Evolutionary conservation across 1,284 basidiomycete genomes (phyloP).

Genomic region (Cryptococcus depauperatus): DNA sequence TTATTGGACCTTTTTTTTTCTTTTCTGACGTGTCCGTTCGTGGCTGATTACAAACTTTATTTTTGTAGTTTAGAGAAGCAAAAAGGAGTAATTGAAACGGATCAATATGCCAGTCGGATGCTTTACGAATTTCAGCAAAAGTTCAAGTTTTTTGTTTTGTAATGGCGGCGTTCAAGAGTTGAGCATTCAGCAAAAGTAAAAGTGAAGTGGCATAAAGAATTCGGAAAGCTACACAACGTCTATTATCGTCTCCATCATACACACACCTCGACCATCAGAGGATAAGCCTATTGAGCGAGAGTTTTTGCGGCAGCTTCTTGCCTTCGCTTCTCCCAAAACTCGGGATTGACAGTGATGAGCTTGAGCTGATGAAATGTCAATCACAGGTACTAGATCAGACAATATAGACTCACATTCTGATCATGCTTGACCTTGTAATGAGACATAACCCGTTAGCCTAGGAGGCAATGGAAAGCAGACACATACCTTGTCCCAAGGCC

Average conservation of each 20-base stretch:
- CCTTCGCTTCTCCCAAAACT: conserved; percentile 40
- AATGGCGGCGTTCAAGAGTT: too few species aligned
- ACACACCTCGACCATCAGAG: conserved; percentile 11
- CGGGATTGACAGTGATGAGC: conserved; percentile 29
- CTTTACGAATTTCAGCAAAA: too few species aligned
- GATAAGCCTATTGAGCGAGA: conserved; percentile 20
- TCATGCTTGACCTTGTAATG: conserved; percentile 43
- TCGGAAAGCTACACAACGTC: not conserved
- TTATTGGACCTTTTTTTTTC: too few species aligned
- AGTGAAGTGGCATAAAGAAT: too few species aligned
- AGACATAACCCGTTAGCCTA: conserved; percentile 11
- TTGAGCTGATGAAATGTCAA: conserved; percentile 22
- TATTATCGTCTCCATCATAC: not conserved
- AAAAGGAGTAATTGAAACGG: too few species aligned
- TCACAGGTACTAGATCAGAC: not conserved
- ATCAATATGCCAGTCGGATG: too few species aligned
- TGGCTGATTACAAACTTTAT: too few species aligned
- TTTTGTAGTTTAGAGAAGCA: too few species aligned
- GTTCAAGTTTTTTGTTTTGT: too few species aligned
- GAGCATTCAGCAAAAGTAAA: too few species aligned
- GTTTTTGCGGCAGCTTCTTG: conserved; percentile 12
- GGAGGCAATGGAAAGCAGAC: too few species aligned
- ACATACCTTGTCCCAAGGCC: conserved; percentile 43
- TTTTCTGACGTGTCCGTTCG: too few species aligned
- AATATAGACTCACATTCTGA: conserved; percentile 31